Base-by-base conservation (phyloP, 257 asterid genomes). In the Primulina tabacum region DNA sequence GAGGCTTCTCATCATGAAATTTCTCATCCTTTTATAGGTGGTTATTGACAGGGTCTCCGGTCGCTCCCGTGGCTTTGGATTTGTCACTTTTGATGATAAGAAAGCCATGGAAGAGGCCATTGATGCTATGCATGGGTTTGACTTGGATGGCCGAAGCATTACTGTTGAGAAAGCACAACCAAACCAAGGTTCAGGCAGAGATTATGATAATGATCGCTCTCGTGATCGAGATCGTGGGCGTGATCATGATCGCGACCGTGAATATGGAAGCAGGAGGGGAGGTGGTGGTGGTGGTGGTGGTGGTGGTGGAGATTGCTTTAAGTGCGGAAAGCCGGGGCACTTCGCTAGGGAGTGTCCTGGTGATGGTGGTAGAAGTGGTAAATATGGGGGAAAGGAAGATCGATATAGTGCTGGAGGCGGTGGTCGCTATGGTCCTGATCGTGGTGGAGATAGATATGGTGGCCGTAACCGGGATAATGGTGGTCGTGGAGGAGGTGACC, bases 51-150 rank as follows among this genome's bases (percentile, higher is more conserved):
- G 80, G 87, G 73, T 73, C 63, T 83, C 95, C 73, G 97, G 97
- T 20, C 91, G 95, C 18, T 90, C 97, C 24, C 93, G 95, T 73
- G 97, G 97, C 73, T 90, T 90, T 80, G 97, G 95, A 18, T 90
- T 90, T 77, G 92, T 86, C 21, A 74, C 95, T 8, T 90, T 88
- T 78, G 95, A 90, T 71, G 92, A 85, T 26, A 83, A 86, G 80
- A 71, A 57, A 47, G 89, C 93, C 26, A 85, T 90, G 95, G 93
- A 88, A 75, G 89, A 90, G 63, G 97, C 97, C 7, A 88, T 90
- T 73, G 88, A 88, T n/a, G 88, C 86, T 63, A 90, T 90, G 95
- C 83, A 90, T 82, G 97, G 97, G 26, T 79, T 81, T 52, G 95
- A 88, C 71, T 86, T 90, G 67, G 96, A 88, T 73, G 97, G 97